Base-by-base conservation (phyloP, 768 basidiomycete genomes). In the Lactifluus piperatus region DNA sequence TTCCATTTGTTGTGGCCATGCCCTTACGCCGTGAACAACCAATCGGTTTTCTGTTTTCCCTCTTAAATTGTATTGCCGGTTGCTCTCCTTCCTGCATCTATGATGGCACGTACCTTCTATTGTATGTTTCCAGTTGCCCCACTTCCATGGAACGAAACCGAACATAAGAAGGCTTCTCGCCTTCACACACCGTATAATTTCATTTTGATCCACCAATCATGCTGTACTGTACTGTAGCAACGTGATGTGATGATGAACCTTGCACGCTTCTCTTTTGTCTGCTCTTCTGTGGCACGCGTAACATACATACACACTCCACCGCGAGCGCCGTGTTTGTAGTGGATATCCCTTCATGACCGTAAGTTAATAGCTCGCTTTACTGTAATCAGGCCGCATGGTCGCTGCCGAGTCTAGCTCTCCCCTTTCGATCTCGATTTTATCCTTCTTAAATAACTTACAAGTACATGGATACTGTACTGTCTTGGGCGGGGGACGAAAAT, bases 181-280 rank as follows among this genome's bases (percentile, higher is more conserved):
- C 47, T 41, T 41, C 32, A 39, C 27, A 13, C 46, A 48, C 43
- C 43, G 43, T 44, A 24, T 44, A n/a, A 44, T 44, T 44, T 24
- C 43, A 22, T 44, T 44, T 47, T 56, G 55, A 56, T 56, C 46
- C 26, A 18, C 27, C 20, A 20, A 20, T 41, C 39, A 41, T 43
- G 20, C n/a, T 20, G 13, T 47, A 29, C 51, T 47, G 51, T 56
- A 37, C 54, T 13, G 51, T 22, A 46, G 34, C 44, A 24, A 58
- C 51, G 20, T 3, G 36, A 39, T 45, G 27, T 2, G 46, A 39
- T 11, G 13, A 39, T 30, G 51, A 37, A 53, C 27, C 32, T 11
- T 27, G 26, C 34, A 29, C 22, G 34, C 51, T 53, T 53, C 36
- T 39, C 51, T 58, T 48, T 58, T 58, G 51, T 58, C 45, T 41